A percentile compares a stretch with the other conserved stretches of the same genome.
phyloP scores from a whole-genome alignment of 2,329 filamentous ascomycete species.

The Aureobasidium leucospermi region DNA sequence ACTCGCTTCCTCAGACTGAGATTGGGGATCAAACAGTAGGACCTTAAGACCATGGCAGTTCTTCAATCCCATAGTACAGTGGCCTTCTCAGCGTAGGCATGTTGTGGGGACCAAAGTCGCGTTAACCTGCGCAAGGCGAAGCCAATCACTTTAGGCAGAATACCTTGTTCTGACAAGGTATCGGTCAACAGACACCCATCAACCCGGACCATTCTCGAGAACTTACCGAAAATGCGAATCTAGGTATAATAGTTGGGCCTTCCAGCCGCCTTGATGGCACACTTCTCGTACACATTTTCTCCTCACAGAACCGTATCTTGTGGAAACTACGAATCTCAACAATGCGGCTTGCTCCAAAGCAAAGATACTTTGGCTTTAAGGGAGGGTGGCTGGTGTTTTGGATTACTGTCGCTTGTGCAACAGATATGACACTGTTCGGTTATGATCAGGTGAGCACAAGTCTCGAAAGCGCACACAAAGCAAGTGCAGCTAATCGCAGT shows the following conservation, averaged over 20 bases:
- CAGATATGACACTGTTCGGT: constrained; percentile 42
- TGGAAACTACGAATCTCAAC: neutral
- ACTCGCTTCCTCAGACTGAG: too few relatives aligned
- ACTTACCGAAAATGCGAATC: neutral
- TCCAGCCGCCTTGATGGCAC: neutral
- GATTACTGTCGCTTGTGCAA: constrained; percentile 35
- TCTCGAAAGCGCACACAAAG: neutral
- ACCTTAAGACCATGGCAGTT: neutral
- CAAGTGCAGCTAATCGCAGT: constrained; percentile 34
- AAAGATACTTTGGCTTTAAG: constrained; percentile 47
- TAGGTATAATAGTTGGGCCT: neutral
- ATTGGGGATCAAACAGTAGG: neutral
- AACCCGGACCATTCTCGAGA: neutral
- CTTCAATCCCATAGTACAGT: neutral
- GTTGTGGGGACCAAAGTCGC: neutral
- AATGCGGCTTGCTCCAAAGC: neutral
- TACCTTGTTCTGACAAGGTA: neutral
- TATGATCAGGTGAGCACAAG: constrained; percentile 14
- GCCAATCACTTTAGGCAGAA: constrained; percentile 4
- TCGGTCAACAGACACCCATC: neutral
- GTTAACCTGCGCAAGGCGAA: neutral
- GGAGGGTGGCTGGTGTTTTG: constrained; percentile 48
- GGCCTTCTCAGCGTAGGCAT: neutral
- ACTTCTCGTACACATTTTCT: too few relatives aligned
- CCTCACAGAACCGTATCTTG: neutral